phyloP scores from a whole-genome alignment of 306 rosid genomes.

The Medicago truncatula region DNA sequence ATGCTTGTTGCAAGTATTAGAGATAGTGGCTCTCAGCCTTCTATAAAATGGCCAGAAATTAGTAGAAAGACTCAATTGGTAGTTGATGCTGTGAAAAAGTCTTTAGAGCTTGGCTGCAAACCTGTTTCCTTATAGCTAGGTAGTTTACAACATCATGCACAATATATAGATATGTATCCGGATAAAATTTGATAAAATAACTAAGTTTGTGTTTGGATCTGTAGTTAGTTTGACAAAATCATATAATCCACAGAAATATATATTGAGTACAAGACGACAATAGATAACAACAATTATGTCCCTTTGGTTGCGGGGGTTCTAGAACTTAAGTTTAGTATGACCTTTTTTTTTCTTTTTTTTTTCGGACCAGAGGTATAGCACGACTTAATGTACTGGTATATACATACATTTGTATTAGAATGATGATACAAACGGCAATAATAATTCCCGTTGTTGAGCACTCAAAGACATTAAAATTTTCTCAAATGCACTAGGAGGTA shows the following conservation, averaged over 20 bases:
- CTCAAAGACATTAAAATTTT: conserved; percentile 40
- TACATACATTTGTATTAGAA: not conserved
- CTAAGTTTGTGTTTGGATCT: too few species aligned
- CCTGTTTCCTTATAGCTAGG: conserved; percentile 60
- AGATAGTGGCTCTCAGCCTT: conserved; percentile 49
- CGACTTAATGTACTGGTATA: not conserved
- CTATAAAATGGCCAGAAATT: conserved; percentile 65
- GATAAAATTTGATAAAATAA: not conserved
- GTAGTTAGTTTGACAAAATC: not conserved
- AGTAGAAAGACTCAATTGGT: conserved; percentile 73
- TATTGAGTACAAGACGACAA: too few species aligned
- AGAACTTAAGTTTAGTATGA: too few species aligned
- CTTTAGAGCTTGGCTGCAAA: conserved; percentile 64
- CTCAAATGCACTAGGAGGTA: conserved; percentile 42
- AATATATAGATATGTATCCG: not conserved
- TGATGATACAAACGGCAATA: conserved; percentile 34
- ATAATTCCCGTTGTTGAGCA: conserved; percentile 38
- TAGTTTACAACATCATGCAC: conserved; percentile 16
- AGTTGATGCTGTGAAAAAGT: conserved; percentile 71
- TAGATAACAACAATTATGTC: not conserved
- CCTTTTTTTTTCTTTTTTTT: too few species aligned
- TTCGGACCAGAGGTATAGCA: too few species aligned
- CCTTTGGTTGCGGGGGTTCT: not conserved
- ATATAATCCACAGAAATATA: too few species aligned
- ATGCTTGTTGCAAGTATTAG: conserved; percentile 52